Conservation (phyloP, 768 basidiomycete species). For the Rhizopogon roseolus region DNA sequence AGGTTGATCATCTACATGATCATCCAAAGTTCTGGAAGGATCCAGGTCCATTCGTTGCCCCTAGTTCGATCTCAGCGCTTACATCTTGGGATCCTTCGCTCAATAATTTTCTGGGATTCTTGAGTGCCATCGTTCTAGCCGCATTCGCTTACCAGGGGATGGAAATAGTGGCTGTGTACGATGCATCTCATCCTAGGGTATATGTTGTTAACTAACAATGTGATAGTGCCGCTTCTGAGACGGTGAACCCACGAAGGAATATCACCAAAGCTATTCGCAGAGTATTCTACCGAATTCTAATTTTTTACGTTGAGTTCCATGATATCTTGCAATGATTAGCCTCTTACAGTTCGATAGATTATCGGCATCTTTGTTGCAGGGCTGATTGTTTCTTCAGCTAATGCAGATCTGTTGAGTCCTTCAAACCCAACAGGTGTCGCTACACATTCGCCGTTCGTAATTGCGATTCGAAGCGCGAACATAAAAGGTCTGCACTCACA, state of each 20-base stretch:
- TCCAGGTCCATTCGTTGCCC: conserved; percentile 41
- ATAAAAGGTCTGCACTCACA: conserved; percentile 40
- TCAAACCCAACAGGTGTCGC: conserved; percentile 43
- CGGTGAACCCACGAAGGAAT: conserved; percentile 70
- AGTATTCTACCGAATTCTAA: conserved; percentile 74
- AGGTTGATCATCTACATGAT: too few relatives aligned
- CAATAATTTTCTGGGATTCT: conserved; percentile 24
- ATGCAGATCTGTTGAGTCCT: conserved; percentile 37
- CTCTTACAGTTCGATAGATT: conserved; percentile 35
- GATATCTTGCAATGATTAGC: neutral
- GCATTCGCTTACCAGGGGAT: conserved; percentile 55
- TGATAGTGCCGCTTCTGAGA: conserved; percentile 70
- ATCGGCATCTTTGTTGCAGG: conserved; percentile 66
- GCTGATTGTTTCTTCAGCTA: conserved; percentile 69
- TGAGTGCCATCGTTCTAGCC: conserved; percentile 49
- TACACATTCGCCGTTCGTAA: conserved; percentile 75
- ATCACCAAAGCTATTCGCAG: conserved; percentile 69
- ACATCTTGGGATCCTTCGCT: conserved; percentile 2
- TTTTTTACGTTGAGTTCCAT: conserved; percentile 58
- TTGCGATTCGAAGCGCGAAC: conserved; percentile 67
- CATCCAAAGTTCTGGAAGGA: conserved; percentile 37
- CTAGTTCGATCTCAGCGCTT: neutral
- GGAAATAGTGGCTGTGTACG: conserved; percentile 34
- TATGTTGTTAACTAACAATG: neutral
- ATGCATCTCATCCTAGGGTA: conserved; percentile 3